Conservation (phyloP, 805 yeast species). For the Ogataea chonburiensis region DNA sequence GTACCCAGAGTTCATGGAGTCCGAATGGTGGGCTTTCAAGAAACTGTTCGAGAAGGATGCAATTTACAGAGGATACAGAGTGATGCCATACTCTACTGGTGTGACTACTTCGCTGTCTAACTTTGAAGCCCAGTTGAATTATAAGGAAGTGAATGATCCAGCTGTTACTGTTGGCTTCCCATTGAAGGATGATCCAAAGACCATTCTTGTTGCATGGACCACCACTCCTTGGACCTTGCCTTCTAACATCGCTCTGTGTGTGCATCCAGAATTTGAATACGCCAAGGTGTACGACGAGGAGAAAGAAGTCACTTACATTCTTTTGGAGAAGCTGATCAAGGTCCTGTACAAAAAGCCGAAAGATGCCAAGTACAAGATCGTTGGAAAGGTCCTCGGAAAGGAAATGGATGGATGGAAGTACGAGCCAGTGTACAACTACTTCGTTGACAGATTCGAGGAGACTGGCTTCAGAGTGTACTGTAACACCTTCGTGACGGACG, state of each 20-base stretch:
- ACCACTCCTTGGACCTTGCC: constrained; percentile 99
- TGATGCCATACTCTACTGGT: constrained; percentile 99
- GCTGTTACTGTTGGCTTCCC: constrained; percentile 93
- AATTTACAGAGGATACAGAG: constrained; percentile 93
- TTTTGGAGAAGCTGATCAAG: constrained; percentile 79
- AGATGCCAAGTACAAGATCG: constrained; percentile 79
- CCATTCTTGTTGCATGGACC: constrained; percentile 94
- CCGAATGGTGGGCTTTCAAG: constrained; percentile 98
- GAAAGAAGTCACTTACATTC: constrained; percentile 73
- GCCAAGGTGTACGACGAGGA: constrained; percentile 91
- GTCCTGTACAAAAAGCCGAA: constrained; percentile 93
- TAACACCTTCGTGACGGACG: constrained; percentile 84
- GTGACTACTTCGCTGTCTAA: constrained; percentile 94
- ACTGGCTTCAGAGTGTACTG: constrained; percentile 79
- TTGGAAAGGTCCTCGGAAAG: constrained; percentile 76
- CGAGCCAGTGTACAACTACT: constrained; percentile 81
- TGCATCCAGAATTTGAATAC: constrained; percentile 86
- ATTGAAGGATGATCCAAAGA: constrained; percentile 73
- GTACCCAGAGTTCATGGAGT: constrained; percentile 95
- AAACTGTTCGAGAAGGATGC: constrained; percentile 79
- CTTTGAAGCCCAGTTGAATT: constrained; percentile 97
- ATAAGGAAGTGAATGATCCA: constrained; percentile 96
- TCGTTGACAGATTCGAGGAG: constrained; percentile 69
- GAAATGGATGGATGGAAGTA: constrained; percentile 79
- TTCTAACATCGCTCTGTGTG: constrained; percentile 88